phyloP scores from a whole-genome alignment of 2,329 filamentous ascomycete species.

The Sporothrix luriei region DNA sequence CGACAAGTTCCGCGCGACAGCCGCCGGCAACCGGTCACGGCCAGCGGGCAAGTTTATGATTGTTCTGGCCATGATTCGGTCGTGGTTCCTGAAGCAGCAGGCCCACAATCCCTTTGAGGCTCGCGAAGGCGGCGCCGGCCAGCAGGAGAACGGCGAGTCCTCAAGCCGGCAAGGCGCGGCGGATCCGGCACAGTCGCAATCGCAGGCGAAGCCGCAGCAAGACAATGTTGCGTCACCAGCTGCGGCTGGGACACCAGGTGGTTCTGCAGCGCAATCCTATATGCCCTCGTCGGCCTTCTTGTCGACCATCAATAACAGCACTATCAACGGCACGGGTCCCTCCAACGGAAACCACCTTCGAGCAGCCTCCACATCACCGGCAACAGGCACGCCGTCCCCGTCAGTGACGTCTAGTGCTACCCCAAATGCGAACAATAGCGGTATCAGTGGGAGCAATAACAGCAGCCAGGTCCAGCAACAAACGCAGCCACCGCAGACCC shows the following conservation, averaged over 20 bases:
- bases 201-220: background rate
- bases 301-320: slow-evolving; percentile 11
- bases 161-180: background rate
- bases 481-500: background rate
- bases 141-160: slow-evolving; percentile 13
- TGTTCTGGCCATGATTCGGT: slow-evolving; percentile 69
- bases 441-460: slow-evolving; percentile 32
- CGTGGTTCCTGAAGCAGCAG: slow-evolving; percentile 63
- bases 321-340: background rate
- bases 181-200: slow-evolving; percentile 4
- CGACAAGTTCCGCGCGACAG: slow-evolving; percentile 65
- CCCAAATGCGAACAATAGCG: slow-evolving; percentile 30
- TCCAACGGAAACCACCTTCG: slow-evolving; percentile 25
- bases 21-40: slow-evolving; percentile 64
- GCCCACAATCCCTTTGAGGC: slow-evolving; percentile 13
- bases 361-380: slow-evolving; percentile 35
- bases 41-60: slow-evolving; percentile 71
- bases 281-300: slow-evolving; percentile 14
- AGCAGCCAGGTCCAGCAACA: slow-evolving; percentile 29
- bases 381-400: background rate
- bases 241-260: background rate
- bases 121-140: slow-evolving; percentile 12
- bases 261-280: background rate
- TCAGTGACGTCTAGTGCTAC: slow-evolving; percentile 7
- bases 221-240: slow-evolving; percentile 2